A percentile compares a stretch with the other conserved stretches of the same genome.
phyloP scores from a whole-genome alignment of 78 protist genomes.

The Dictyostelium brefeldianum region DNA sequence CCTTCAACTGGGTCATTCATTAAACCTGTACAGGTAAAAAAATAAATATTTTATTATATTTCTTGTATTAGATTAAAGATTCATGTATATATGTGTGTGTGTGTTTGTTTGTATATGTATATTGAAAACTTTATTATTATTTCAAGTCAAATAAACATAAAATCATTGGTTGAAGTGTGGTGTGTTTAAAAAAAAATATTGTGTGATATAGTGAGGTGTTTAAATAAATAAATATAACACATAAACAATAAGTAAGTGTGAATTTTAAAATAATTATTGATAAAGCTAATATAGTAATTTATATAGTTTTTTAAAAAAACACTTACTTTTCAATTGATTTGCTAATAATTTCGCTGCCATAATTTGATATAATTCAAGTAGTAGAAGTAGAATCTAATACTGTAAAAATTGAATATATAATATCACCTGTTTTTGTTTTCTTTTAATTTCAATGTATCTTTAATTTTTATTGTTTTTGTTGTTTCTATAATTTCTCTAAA shows the following conservation, averaged over 20 bases:
- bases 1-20: slow-evolving; percentile 80
- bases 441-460: too few relatives aligned
- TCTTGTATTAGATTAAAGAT: too few relatives aligned
- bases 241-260: too few relatives aligned
- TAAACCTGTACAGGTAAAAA: slow-evolving; percentile 26
- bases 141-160: not conserved
- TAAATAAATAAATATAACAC: too few relatives aligned
- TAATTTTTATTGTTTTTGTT: too few relatives aligned
- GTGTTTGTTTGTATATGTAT: not conserved
- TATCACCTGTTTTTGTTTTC: too few relatives aligned
- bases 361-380: not conserved
- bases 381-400: not conserved
- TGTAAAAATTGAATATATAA: not conserved
- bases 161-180: not conserved
- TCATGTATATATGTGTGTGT: not conserved
- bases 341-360: slow-evolving; percentile 64
- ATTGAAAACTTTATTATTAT: not conserved
- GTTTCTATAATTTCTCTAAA: too few relatives aligned
- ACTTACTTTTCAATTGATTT: slow-evolving; percentile 60
- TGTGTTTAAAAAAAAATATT: not conserved
- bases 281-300: not conserved
- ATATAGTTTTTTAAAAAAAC: not conserved
- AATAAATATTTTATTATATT: not conserved
- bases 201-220: not conserved
- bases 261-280: not conserved